Conservation (phyloP, 345 rosid species). For the Citrus australasica region DNA sequence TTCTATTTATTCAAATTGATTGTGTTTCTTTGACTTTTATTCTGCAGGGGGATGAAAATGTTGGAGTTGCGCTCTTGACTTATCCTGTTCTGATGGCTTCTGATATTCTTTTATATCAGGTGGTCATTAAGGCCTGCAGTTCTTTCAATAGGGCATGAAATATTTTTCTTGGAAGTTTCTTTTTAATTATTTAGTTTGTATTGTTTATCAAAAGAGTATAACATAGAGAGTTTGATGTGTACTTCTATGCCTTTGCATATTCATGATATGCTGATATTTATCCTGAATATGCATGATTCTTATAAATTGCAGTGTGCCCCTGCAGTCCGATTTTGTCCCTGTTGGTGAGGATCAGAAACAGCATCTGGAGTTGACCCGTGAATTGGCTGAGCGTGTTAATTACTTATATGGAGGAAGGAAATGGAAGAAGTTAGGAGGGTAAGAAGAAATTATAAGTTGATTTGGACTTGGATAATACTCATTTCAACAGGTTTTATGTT, state of each 20-base stretch:
- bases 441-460: conserved; percentile 14
- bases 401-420: conserved; percentile 86
- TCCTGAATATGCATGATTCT: conserved; percentile 35
- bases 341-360: conserved; percentile 99
- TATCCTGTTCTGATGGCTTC: conserved; percentile 93
- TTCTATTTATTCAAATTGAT: conserved; percentile 8
- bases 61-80: conserved; percentile 70
- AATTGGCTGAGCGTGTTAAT: conserved; percentile 81
- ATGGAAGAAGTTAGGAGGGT: conserved; percentile 99
- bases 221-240: not conserved
- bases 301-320: conserved; percentile 39
- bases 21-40: conserved; percentile 6
- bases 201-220: not conserved
- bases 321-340: conserved; percentile 91
- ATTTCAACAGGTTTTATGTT: conserved; percentile 6
- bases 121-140: conserved; percentile 23
- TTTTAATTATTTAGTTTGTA: not conserved
- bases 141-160: not conserved
- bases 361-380: conserved; percentile 87
- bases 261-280: conserved; percentile 13
- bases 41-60: conserved; percentile 84
- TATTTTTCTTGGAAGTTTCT: not conserved
- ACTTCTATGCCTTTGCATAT: conserved; percentile 9
- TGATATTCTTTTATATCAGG: conserved; percentile 92
- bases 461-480: conserved; percentile 1